These are phyloP conservation scores for Acer campestre DNA, from an alignment of 345 rosid species.

Conservation along the genomic window DNA sequence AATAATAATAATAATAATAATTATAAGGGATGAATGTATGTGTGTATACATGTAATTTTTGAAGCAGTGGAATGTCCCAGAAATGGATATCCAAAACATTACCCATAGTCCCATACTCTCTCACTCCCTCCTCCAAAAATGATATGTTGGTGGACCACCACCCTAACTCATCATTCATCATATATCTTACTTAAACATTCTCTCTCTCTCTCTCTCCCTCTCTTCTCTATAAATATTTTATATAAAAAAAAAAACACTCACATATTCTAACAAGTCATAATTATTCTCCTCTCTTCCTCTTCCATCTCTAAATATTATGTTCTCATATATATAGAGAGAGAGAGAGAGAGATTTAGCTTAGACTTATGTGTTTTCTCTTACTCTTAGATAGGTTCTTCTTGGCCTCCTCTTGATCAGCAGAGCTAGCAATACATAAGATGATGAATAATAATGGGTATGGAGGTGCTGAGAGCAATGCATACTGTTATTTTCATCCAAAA, in stretches of 20 bases:
- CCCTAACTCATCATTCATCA: constrained; percentile 7
- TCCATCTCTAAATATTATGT: not conserved
- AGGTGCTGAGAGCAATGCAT: constrained; percentile 48
- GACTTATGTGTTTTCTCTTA: not conserved
- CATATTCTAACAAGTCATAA: not conserved
- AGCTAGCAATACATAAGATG: constrained; percentile 32
- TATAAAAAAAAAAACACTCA: not conserved
- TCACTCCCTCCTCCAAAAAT: constrained; percentile 16
- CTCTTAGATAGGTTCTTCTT: not conserved
- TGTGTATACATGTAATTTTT: too few species aligned
- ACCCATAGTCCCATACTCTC: constrained; percentile 3
- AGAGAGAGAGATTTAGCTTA: too few species aligned
- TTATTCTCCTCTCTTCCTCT: not conserved
- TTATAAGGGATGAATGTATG: too few species aligned
- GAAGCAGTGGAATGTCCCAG: constrained; percentile 11
- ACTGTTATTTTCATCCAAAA: constrained; percentile 82
- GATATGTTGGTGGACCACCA: constrained; percentile 16
- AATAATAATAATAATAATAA: too few species aligned
- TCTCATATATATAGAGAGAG: not conserved
- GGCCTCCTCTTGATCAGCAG: not conserved
- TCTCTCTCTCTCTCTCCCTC: constrained; percentile 1
- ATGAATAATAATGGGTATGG: constrained; percentile 42
- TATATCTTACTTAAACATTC: constrained; percentile 12
- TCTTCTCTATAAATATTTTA: not conserved
- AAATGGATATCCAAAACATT: constrained; percentile 12